Evolutionary conservation across 1,139 yeast genomes (phyloP), one percentile per base, ranked within the genome.

Genomic region (Nematodospora anomalae): DNA sequence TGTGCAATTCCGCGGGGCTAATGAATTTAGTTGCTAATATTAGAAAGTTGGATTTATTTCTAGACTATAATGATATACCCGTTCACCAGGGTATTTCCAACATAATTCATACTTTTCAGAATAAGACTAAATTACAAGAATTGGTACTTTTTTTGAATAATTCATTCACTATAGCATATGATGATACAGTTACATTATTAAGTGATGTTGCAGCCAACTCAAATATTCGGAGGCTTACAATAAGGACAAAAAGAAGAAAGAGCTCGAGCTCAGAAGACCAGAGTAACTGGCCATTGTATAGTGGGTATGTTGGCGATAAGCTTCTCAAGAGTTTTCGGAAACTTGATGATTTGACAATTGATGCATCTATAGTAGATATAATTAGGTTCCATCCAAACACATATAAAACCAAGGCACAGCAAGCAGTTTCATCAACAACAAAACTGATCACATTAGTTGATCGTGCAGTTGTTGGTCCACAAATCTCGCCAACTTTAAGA

Each of bases 1-100:
- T 51, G 7, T 28, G 44, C 2, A 35, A 38, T 27, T 22, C 42
- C 6, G 18, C 25, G 14, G 23, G 18, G 20, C 21, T 22, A 28
- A 42, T 28, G n/a, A 31, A 10, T 5, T 13, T 41, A 4, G 15
- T 55, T 6, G 24, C 36, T 2, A 30, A 32, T 2, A 32, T 63
- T 7, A 34, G 36, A 3, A 44, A 65, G 23, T 44, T 63, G 16
- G 67, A 63, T 40, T 26, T 62, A 14, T 47, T 56, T 21, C 40
- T 57, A 12, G 64, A 62, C 32, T 53, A 54, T 28, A 47, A 51
- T 23, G 58, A 53, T 11, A 32, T 56, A 18, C 26, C 35, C 7
- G 28, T 18, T 20, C n/a, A 14, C 5, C 12, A 14, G 8, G 47
- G 38, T 9, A 21, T 40, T 22, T 4, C 18, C 10, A 14, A 18